Percentiles rank a stretch among this genome's conserved stretches.
These are phyloP conservation scores for Micractinium conductrix DNA, from an alignment of 139 green algal genomes.

Conservation along the genomic window DNA sequence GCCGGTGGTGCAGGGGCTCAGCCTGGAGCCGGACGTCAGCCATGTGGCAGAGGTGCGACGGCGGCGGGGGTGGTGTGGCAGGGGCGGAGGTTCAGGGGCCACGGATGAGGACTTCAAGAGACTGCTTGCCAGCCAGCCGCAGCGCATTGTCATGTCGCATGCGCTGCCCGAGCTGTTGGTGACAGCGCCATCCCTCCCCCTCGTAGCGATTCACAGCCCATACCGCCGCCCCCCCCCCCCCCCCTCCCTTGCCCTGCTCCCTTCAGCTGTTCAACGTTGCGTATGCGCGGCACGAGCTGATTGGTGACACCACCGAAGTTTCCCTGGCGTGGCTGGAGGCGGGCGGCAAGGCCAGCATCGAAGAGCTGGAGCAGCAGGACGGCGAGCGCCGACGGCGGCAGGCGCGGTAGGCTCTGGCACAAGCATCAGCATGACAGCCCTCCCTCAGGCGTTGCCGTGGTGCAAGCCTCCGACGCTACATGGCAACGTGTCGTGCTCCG, in stretches of 20 bases:
- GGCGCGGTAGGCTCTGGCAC: background rate
- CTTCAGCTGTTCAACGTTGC: constrained; percentile 29
- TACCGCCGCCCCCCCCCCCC: too few species aligned
- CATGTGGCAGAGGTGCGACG: background rate
- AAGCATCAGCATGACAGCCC: too few species aligned
- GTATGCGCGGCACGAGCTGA: constrained; percentile 24
- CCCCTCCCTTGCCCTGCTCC: background rate
- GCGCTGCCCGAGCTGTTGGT: background rate
- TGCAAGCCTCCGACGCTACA: too few species aligned
- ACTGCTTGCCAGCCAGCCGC: too few species aligned
- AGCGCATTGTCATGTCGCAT: background rate
- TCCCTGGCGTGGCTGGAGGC: constrained; percentile 28
- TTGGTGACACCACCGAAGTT: background rate
- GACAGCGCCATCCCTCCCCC: too few species aligned
- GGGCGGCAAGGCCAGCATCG: background rate
- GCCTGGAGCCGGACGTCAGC: constrained; percentile 12
- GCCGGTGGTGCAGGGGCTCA: constrained; percentile 8
- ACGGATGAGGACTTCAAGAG: too few species aligned
- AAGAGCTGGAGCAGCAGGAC: background rate
- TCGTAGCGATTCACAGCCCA: background rate
- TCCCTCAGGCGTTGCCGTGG: too few species aligned
- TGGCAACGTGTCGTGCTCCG: too few species aligned
- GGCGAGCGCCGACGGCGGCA: background rate
- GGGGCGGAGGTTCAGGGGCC: too few species aligned
- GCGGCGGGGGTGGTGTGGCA: background rate